phyloP scores from a whole-genome alignment of 768 basidiomycete species.

The Collybia sordida region DNA sequence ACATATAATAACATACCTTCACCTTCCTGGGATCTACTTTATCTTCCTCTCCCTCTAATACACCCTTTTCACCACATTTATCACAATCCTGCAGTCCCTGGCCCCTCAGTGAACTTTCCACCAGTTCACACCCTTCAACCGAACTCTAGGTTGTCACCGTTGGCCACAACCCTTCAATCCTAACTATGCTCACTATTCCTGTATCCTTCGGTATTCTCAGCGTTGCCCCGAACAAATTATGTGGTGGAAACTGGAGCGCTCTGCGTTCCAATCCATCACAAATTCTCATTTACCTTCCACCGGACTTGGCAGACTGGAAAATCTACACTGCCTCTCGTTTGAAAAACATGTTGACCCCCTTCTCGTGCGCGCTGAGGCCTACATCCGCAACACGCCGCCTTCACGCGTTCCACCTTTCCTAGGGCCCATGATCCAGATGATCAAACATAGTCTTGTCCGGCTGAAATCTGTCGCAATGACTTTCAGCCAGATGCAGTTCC shows the following conservation, averaged over 20 bases:
- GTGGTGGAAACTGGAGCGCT: background rate
- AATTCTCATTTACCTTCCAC: background rate
- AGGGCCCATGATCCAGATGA: background rate
- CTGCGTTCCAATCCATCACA: background rate
- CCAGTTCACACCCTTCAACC: too few species aligned
- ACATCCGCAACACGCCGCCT: background rate
- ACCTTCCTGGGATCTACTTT: too few species aligned
- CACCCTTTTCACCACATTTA: too few species aligned
- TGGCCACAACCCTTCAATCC: conserved; percentile 10
- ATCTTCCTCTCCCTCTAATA: too few species aligned
- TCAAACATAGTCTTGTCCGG: background rate
- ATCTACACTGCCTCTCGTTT: background rate
- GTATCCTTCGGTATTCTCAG: conserved; percentile 4
- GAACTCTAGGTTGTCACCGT: too few species aligned
- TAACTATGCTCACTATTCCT: conserved; percentile 3
- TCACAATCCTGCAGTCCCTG: too few species aligned
- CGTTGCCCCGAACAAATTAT: background rate
- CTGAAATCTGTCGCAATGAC: background rate
- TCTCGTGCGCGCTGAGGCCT: background rate
- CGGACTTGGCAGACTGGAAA: conserved; percentile 1
- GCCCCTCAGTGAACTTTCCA: too few species aligned
- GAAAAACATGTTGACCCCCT: background rate
- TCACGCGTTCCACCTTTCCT: background rate
- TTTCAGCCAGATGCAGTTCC: background rate
- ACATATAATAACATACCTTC: too few species aligned